Conservation (phyloP, 805 yeast genomes). For the Sugiyamaella floridensis region DNA sequence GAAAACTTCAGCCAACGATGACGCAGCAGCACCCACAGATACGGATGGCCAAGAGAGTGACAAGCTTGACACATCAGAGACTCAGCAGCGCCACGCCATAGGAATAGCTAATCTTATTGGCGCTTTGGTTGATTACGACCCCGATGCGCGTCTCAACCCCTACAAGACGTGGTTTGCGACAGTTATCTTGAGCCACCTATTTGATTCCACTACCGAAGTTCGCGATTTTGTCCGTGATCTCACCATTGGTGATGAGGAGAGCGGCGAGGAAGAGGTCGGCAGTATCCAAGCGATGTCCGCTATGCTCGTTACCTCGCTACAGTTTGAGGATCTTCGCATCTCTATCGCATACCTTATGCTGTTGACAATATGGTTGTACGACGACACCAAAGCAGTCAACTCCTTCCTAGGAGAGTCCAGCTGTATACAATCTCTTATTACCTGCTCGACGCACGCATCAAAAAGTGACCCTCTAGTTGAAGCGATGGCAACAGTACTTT, state of each 20-base stretch:
- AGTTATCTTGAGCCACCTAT: constrained; percentile 52
- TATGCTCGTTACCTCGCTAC: constrained; percentile 57
- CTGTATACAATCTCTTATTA: constrained; percentile 57
- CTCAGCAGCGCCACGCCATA: not conserved
- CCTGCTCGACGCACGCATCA: constrained; percentile 48
- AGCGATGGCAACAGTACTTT: constrained; percentile 61
- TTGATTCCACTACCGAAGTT: constrained; percentile 36
- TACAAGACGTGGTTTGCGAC: constrained; percentile 82
- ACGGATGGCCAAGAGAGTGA: not conserved
- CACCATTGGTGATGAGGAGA: constrained; percentile 43
- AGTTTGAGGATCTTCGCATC: constrained; percentile 60
- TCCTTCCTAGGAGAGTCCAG: constrained; percentile 67
- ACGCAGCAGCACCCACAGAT: not conserved
- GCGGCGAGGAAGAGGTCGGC: constrained; percentile 61
- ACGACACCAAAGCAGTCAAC: constrained; percentile 65
- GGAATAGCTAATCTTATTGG: constrained; percentile 55
- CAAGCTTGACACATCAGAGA: not conserved
- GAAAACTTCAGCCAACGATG: not conserved
- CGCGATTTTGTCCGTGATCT: constrained; percentile 39
- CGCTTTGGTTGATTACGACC: constrained; percentile 69
- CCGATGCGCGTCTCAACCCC: constrained; percentile 68
- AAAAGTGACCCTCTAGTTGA: constrained; percentile 55
- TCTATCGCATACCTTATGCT: constrained; percentile 73
- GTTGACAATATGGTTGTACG: constrained; percentile 69
- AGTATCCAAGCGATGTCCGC: constrained; percentile 75